Base-by-base conservation (phyloP, 2,329 filamentous ascomycete species). In the Fusarium abutilonis region DNA sequence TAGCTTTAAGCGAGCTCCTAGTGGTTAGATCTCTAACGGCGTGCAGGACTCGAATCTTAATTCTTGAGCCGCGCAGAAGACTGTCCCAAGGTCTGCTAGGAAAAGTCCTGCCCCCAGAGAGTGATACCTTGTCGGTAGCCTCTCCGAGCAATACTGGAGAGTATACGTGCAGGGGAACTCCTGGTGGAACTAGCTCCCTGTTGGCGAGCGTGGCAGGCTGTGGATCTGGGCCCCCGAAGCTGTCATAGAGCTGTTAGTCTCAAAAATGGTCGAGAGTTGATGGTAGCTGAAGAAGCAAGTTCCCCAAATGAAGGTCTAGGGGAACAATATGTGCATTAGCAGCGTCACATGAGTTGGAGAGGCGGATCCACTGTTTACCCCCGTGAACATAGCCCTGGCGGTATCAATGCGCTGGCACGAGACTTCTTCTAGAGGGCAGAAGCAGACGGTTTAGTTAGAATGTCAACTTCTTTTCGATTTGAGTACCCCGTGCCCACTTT, bases 1-100 rank as follows among this genome's bases (percentile, higher is more conserved):
- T 17, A 73, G 70, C 32, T 77, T 71, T 55, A 79, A 78, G 3
- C 65, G 59, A 29, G 57, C 66, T 53, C 78, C 76, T 0, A 75
- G 76, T 10, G 75, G 72, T 8, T 70, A 68, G 35, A 64, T 58
- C 8, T 10, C 60, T 6, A 74, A 66, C 2, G 73, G 73, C 6
- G 71, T 72, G 42, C 68, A 64, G 15, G 72, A 76, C 26, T 71
- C 39, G 2, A 70, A 52, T 15, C 67, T 60, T 4, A 45, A 38
- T 48, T 68, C 55, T 13, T 68, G 45, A 9, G 60, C 19, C 4
- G 68, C 68, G 21, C 56, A 61, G 43, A 78, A 78, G 7, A 74
- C 66, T 23, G 73, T 66, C 1, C 75, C 74, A 63, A 78, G 79
- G 45, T 78, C 76, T 14, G 52, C 34, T 13, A 73, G 60, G 1